Percentiles rank a stretch among this genome's conserved stretches.
Evolutionary conservation across 345 rosid genomes (phyloP).

Genomic region (Lagerstroemia speciosa): DNA sequence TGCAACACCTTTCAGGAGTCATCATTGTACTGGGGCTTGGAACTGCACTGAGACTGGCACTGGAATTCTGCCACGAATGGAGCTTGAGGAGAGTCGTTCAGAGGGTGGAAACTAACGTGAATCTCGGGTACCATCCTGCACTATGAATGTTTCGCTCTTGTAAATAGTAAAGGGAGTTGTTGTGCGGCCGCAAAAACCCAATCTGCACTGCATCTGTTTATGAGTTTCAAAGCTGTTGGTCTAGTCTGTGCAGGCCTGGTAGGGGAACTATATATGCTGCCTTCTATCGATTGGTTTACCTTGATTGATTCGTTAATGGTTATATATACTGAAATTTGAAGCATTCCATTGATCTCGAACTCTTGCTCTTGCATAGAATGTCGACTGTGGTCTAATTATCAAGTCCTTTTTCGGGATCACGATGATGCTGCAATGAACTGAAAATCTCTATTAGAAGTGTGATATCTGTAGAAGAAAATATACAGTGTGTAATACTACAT

Average conservation of each 20-base stretch:
- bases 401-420: neutral
- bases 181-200: neutral
- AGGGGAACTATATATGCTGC: neutral
- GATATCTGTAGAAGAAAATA: too few species aligned
- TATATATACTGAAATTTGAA: neutral
- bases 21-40: slow-evolving; percentile 91
- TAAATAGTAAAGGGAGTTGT: slow-evolving; percentile 11
- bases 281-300: neutral
- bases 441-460: neutral
- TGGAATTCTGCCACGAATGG: slow-evolving; percentile 88
- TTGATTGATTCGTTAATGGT: neutral
- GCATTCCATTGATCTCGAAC: neutral
- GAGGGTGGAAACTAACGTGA: slow-evolving; percentile 51
- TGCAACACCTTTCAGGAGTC: slow-evolving; percentile 38
- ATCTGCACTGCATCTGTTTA: neutral
- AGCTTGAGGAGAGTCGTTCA: slow-evolving; percentile 61
- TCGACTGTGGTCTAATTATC: neutral
- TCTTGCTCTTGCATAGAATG: neutral
- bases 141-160: slow-evolving; percentile 32
- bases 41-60: slow-evolving; percentile 65
- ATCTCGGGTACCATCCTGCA: slow-evolving; percentile 53
- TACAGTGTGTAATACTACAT: too few species aligned
- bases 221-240: neutral
- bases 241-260: neutral
- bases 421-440: neutral